phyloP scores from a whole-genome alignment of 2,329 filamentous ascomycete species.

The Cryphonectria carpinicola region DNA sequence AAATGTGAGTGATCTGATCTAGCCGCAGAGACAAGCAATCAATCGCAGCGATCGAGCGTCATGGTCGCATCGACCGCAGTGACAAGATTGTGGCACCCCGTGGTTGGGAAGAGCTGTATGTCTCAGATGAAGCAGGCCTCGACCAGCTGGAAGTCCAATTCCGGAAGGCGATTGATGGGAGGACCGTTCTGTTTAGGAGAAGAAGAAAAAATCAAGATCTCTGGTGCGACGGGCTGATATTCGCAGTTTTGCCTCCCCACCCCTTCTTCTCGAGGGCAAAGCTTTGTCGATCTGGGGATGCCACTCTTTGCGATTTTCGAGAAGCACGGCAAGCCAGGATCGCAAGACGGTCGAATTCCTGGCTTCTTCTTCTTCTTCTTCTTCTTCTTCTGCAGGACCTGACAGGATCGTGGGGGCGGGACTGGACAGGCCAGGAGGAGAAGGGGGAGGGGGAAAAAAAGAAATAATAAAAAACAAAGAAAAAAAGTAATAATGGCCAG shows the following conservation, averaged over 20 bases:
- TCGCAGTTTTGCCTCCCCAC: slow-evolving; percentile 9
- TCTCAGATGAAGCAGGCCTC: slow-evolving; percentile 29
- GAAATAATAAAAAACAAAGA: neutral
- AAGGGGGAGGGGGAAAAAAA: neutral
- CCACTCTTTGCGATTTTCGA: too few relatives aligned
- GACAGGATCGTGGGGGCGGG: neutral
- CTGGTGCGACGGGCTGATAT: slow-evolving; percentile 16
- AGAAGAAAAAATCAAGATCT: neutral
- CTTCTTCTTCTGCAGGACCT: neutral
- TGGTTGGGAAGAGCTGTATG: slow-evolving; percentile 26
- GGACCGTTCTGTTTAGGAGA: slow-evolving; percentile 5
- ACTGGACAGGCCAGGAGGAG: neutral
- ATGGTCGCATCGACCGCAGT: slow-evolving; percentile 1
- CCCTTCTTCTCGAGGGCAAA: neutral
- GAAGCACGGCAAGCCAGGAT: neutral
- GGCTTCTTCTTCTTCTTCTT: too few relatives aligned
- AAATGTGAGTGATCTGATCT: slow-evolving; percentile 6
- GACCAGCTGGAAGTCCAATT: slow-evolving; percentile 18
- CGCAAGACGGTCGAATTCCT: neutral
- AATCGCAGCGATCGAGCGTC: slow-evolving; percentile 9
- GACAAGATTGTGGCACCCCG: slow-evolving; percentile 12
- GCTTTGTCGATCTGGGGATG: neutral
- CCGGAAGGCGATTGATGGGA: slow-evolving; percentile 19
- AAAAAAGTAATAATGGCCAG: neutral
- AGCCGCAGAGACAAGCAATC: slow-evolving; percentile 16